Conservation (phyloP, 495 filamentous ascomycete genomes). For the Monascus purpureus region DNA sequence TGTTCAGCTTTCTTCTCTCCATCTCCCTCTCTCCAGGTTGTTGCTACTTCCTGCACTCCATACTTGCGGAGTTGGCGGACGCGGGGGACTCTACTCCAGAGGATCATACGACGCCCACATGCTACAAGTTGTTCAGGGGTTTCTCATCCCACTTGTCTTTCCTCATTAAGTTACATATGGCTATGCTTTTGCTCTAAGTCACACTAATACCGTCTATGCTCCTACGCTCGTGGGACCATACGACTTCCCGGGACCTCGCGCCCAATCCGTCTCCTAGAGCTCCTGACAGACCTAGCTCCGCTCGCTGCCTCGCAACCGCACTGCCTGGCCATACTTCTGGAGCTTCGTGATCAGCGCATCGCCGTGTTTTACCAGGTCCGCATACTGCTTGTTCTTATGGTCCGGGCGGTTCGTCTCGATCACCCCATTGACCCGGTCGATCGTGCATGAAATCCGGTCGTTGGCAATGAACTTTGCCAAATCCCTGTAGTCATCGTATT, state of each 20-base stretch:
- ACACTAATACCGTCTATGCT: not conserved
- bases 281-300: conserved; percentile 36
- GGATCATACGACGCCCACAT: not conserved
- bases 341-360: conserved; percentile 96
- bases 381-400: conserved; percentile 98
- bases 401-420: conserved; percentile 97
- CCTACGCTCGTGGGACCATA: not conserved
- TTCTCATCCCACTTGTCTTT: conserved; percentile 8
- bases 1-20: too few species aligned
- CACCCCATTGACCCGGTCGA: conserved; percentile 92
- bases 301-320: conserved; percentile 87
- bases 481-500: conserved; percentile 48
- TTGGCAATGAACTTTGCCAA: conserved; percentile 94
- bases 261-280: conserved; percentile 1
- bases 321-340: conserved; percentile 96
- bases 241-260: too few species aligned
- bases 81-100: too few species aligned
- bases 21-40: too few species aligned
- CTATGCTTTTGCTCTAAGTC: conserved; percentile 11
- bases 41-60: too few species aligned
- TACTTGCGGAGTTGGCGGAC: too few species aligned
- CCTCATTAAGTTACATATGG: conserved; percentile 10
- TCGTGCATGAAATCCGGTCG: conserved; percentile 86
- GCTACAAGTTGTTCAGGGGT: not conserved
- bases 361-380: conserved; percentile 91